Conservation (phyloP, 768 basidiomycete genomes). For the Rhodotorula sphaerocarpa region DNA sequence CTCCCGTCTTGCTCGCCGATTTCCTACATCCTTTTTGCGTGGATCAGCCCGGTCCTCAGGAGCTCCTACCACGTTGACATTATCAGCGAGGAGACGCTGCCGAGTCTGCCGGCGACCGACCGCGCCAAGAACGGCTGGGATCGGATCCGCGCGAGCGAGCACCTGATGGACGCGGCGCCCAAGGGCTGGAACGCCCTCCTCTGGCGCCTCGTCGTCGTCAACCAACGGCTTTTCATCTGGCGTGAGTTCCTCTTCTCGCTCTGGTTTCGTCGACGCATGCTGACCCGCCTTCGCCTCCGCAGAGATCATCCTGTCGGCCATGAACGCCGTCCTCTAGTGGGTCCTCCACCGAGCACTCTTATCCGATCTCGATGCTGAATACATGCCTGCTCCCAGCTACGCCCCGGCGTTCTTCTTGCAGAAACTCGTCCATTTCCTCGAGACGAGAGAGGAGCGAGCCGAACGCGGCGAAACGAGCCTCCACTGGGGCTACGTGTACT, state of each 20-base stretch:
- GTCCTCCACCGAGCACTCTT: neutral
- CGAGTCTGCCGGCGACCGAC: conserved; percentile 10
- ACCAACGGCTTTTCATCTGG: conserved; percentile 15
- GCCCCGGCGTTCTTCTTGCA: conserved; percentile 40
- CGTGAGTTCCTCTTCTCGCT: conserved; percentile 5
- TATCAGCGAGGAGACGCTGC: conserved; percentile 14
- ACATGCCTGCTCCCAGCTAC: conserved; percentile 28
- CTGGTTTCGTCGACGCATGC: neutral
- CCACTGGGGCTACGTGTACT: conserved; percentile 31
- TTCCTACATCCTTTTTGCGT: conserved; percentile 23
- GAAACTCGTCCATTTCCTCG: conserved; percentile 34
- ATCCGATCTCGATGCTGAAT: neutral
- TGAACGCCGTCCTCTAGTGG: conserved; percentile 26
- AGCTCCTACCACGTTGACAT: neutral
- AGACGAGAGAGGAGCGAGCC: conserved; percentile 5
- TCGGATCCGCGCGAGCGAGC: neutral
- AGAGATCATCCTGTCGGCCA: conserved; percentile 13
- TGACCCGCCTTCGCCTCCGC: neutral
- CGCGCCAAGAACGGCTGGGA: conserved; percentile 24
- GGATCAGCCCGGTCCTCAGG: conserved; percentile 26
- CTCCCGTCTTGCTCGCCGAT: conserved; percentile 19
- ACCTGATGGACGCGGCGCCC: conserved; percentile 9
- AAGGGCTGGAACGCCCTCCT: conserved; percentile 19
- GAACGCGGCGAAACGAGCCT: neutral
- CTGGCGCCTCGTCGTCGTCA: conserved; percentile 26